Evolutionary conservation across 148 eudicot species (phyloP), one percentile per base, ranked within the genome.

Genomic region (Nepenthes mirabilis): DNA sequence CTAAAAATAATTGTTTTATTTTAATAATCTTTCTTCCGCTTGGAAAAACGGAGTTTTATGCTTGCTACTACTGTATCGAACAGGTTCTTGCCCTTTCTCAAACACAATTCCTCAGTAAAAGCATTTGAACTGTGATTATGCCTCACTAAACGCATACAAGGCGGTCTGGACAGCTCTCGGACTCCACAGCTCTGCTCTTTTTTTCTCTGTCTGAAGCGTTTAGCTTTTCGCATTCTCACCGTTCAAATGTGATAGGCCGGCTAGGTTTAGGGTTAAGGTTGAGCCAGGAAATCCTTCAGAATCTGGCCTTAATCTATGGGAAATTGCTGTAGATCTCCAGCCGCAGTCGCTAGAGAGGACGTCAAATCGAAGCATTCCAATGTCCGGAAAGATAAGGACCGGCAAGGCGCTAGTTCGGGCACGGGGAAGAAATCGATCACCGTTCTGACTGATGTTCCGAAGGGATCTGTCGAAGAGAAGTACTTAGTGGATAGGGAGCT

Each of bases 311-410:
- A 71, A 58, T 73, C 71, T 2, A 90, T 90, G 97, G 97, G 97
- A 1, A 90, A 90, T 71, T 90, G 97, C 72, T 90, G 97, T 77
- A 86, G 97, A 90, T 90, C 97, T 80, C 97, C 95, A 32, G 95
- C 97, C 3, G 82, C 97, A 0, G 91, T 86, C 0, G 97, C 97
- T 9, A 62, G 97, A 6, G 97, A 90, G 34, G 97, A 86, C 56
- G 97, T 90, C 0, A 84, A 86, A 72, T 77, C 88, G 13, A 81
- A 75, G 49, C 70, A 68, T 62, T 72, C 88, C 49, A 73, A 72
- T 53, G 74, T 68, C 52, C 69, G 80, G 45, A 77, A 59, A 34
- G 75, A 72, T 45, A 75, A 74, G 47, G 54, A 69, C 14, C 62
- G 70, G 11, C 64, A 57, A 48, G 50, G 55, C 55, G 13, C 45